Conservation (phyloP, 495 filamentous ascomycete genomes). For the Penicillium coffeae region DNA sequence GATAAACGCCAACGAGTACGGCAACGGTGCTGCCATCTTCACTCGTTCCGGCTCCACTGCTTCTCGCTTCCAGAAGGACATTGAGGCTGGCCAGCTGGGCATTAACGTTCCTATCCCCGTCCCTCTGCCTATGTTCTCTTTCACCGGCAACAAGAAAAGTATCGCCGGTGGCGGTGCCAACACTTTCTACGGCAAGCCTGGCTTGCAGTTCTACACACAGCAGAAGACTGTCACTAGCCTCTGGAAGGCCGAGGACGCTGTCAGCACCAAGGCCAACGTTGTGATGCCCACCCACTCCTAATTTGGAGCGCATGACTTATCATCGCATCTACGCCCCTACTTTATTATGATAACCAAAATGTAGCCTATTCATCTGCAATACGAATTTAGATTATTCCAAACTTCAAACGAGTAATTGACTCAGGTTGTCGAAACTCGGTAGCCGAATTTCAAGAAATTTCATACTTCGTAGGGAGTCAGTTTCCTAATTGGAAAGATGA, state of each 20-base stretch:
- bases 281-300: constrained; percentile 86
- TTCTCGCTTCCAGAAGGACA: constrained; percentile 60
- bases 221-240: constrained; percentile 93
- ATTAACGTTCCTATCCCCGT: constrained; percentile 75
- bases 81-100: constrained; percentile 55
- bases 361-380: not conserved
- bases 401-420: not conserved
- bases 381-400: not conserved
- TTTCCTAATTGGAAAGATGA: no score
- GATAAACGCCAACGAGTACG: constrained; percentile 68
- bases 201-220: constrained; percentile 93
- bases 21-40: constrained; percentile 68
- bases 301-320: constrained; percentile 1
- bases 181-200: constrained; percentile 92
- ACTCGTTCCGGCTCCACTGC: constrained; percentile 61
- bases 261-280: constrained; percentile 72
- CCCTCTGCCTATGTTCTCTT: constrained; percentile 92
- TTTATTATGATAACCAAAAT: constrained; percentile 3
- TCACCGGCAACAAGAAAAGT: constrained; percentile 97
- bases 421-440: no score
- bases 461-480: no score
- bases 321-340: not conserved
- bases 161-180: constrained; percentile 90
- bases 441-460: no score
- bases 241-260: constrained; percentile 83